Evolutionary conservation across 2,329 filamentous ascomycete species (phyloP).

Genomic region (Juglanconis sp.): DNA sequence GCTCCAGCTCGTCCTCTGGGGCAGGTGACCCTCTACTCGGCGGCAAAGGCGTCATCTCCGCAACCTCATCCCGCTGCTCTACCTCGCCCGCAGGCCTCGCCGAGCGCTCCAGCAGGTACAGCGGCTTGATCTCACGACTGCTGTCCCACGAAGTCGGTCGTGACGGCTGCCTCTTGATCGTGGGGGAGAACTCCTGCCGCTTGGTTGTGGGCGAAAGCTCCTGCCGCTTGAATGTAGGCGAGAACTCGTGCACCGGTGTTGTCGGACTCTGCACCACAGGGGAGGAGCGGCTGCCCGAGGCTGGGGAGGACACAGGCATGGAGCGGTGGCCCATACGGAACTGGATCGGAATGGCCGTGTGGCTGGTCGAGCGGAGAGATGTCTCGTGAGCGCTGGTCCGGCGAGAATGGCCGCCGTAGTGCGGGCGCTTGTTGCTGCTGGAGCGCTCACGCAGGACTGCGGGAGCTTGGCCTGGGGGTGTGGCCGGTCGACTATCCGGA

Average conservation of each 20-base stretch:
- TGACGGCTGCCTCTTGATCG: slow-evolving; percentile 18
- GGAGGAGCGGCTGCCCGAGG: slow-evolving; percentile 37
- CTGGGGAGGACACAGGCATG: slow-evolving; percentile 30
- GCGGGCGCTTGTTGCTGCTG: slow-evolving; percentile 13
- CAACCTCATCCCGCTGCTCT: slow-evolving; percentile 30
- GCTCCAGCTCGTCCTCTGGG: slow-evolving; percentile 28
- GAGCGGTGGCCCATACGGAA: slow-evolving; percentile 47
- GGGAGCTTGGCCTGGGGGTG: slow-evolving; percentile 47
- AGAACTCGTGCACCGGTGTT: slow-evolving; percentile 14
- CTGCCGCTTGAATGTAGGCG: not conserved
- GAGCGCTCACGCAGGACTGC: slow-evolving; percentile 36
- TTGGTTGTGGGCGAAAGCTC: not conserved
- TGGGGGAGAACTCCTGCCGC: not conserved
- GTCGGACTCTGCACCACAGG: slow-evolving; percentile 16
- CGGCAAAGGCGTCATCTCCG: slow-evolving; percentile 45
- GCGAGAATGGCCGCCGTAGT: slow-evolving; percentile 37
- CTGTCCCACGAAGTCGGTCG: slow-evolving; percentile 62
- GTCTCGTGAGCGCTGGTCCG: slow-evolving; percentile 48
- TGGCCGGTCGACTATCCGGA: slow-evolving; percentile 59
- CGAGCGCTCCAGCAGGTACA: slow-evolving; percentile 74
- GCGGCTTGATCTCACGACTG: slow-evolving; percentile 70
- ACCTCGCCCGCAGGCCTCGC: slow-evolving; percentile 25
- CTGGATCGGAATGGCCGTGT: slow-evolving; percentile 56
- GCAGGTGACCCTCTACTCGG: slow-evolving; percentile 33
- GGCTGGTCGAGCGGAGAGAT: slow-evolving; percentile 49